Percentiles rank a stretch among this genome's conserved stretches.
Conservation (phyloP, 805 yeast genomes). For the Sugiyamaella mastotermitis region DNA sequence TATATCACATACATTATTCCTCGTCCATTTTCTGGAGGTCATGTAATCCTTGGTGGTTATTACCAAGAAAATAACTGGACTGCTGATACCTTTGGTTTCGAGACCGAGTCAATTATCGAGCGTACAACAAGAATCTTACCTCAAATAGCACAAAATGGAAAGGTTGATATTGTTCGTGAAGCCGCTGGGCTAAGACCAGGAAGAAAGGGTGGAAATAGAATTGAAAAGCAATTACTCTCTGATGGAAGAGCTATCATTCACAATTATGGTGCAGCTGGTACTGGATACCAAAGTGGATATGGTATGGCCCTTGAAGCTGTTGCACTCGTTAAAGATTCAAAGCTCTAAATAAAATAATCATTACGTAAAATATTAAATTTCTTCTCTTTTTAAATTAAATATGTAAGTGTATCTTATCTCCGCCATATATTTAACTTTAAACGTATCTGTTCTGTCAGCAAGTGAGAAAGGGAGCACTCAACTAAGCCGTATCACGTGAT, state of each 20-base stretch:
- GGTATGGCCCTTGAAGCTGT: conserved; percentile 51
- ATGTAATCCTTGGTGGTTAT: conserved; percentile 71
- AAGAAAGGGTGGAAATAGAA: conserved; percentile 68
- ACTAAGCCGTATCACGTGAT: too few relatives aligned
- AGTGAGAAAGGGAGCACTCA: too few relatives aligned
- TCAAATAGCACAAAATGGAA: conserved; percentile 35
- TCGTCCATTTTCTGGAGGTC: conserved; percentile 59
- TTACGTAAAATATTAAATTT: too few relatives aligned
- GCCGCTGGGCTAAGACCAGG: conserved; percentile 75
- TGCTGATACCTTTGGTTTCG: conserved; percentile 49
- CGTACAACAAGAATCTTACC: conserved; percentile 48
- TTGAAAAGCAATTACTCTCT: conserved; percentile 44
- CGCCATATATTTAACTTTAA: too few relatives aligned
- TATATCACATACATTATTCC: conserved; percentile 67
- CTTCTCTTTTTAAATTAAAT: too few relatives aligned
- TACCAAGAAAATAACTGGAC: conserved; percentile 59
- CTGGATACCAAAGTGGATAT: conserved; percentile 70
- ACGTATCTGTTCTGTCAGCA: too few relatives aligned
- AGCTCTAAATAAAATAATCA: too few relatives aligned
- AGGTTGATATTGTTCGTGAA: conserved; percentile 50
- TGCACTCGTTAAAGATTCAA: too few relatives aligned
- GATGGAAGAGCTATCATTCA: conserved; percentile 49
- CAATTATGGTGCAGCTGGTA: conserved; percentile 72
- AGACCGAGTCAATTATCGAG: conserved; percentile 54
- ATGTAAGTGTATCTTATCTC: too few relatives aligned